Base-by-base conservation (phyloP, 352 stramenopile genomes). In the Albugo candida region DNA sequence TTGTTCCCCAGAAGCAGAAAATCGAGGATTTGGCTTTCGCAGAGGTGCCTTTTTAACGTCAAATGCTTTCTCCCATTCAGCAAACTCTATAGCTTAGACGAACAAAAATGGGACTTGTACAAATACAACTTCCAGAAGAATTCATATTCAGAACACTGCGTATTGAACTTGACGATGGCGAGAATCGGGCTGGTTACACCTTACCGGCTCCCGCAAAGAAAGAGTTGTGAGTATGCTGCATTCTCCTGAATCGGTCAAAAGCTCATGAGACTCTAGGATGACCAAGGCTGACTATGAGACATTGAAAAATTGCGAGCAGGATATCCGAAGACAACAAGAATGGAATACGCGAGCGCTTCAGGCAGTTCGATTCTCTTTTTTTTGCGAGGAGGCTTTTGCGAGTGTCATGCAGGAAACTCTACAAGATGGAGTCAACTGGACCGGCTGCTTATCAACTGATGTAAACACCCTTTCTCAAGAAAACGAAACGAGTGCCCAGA, bases 351-450 rank as follows among this genome's bases (percentile, higher is more conserved):
- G 66, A 5, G 58, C 87, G 49, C 51, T 92, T 4, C 77, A 79
- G 52, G 73, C 71, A 0, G 73, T 92, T 11, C 78, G 88, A 60
- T 87, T 87, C 47, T 87, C 78, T 1, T 69, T 92, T 1, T 92
- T 87, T 44, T 88, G 73, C 36, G 75, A 88, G 62, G 78, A 92
- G 52, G 53, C 84, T 0, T 92, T 92, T 53, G 70, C 85, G 51
- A 83, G 61, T 8, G 39, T 86, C 24, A 87, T 92, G 78, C 68
- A 81, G 47, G 78, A 88, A 45, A 74, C 75, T 11, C 54, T 88
- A 39, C 69, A 72, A 44, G 71, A 61, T 20, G 63, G 70, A 2
- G 65, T 60, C 5, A 81, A 67, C 46, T 87, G 75, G 75, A 31
- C 24, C 24, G 24, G 24, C 3, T 31, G 24, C 24, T 31, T 31